phyloP scores from a whole-genome alignment of 192 early-diverging fungal genomes.

The Pilaira anomala region DNA sequence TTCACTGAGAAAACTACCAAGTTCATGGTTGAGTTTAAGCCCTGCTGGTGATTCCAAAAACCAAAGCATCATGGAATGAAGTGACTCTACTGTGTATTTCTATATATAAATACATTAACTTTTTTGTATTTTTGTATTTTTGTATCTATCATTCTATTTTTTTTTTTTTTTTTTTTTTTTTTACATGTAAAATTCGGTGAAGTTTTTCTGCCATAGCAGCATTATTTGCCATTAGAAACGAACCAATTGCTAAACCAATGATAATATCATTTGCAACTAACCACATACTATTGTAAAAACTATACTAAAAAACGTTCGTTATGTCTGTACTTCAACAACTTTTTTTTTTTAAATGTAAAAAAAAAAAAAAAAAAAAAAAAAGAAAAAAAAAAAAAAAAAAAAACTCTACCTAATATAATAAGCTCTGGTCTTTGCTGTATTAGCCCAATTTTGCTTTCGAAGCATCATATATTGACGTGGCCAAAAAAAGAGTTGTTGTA shows the following conservation, averaged over 20 bases:
- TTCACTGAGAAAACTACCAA: conserved; percentile 86
- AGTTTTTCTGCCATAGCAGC: conserved; percentile 53
- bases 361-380: conserved; percentile 28
- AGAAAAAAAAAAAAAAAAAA: too few relatives aligned
- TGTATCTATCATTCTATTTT: too few relatives aligned
- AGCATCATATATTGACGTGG: conserved; percentile 77
- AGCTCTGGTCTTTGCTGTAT: conserved; percentile 58
- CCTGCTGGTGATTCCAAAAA: conserved; percentile 91
- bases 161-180: neutral
- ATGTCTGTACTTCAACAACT: conserved; percentile 34
- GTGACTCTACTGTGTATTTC: conserved; percentile 66
- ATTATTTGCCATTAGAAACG: conserved; percentile 63
- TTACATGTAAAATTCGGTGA: conserved; percentile 41
- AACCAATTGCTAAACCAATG: conserved; percentile 77
- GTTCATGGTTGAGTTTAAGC: conserved; percentile 90
- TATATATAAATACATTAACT: conserved; percentile 19
- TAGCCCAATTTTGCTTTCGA: conserved; percentile 53
- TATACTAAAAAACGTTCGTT: too few relatives aligned
- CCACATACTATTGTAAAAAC: conserved; percentile 96
- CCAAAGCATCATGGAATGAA: conserved; percentile 81
- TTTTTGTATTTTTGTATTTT: neutral
- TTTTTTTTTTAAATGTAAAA: too few relatives aligned
- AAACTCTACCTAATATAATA: conserved; percentile 78
- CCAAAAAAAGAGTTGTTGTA: conserved; percentile 85
- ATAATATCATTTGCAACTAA: conserved; percentile 90